Evolutionary conservation across 352 stramenopile genomes (phyloP), one percentile per base, ranked within the genome.

Genomic region (Globisporangium spiculum): DNA sequence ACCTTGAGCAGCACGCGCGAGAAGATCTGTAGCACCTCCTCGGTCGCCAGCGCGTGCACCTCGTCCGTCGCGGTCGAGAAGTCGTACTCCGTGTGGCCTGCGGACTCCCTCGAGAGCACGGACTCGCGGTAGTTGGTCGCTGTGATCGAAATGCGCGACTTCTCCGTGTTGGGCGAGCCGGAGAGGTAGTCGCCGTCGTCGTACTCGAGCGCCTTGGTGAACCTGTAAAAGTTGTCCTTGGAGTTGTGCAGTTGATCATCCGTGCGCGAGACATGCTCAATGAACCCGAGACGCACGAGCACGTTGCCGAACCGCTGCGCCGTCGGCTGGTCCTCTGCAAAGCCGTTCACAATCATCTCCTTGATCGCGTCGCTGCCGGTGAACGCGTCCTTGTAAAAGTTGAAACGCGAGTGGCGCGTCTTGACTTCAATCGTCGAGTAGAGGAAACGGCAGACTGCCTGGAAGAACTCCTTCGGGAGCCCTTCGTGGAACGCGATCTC

Each of bases 341-440:
- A 96, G 32, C 88, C 88, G 66, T 79, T 83, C 24, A 86, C 27
- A 32, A 96, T 73, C 76, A 96, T 84, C 66, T 90, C 79, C 12
- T 82, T 81, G 38, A 96, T 80, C 12, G 83, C 81, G 60, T 96
- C 88, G 58, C 76, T 79, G 58, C 88, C 88, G 1, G 86, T 85
- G 70, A 96, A 96, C 10, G 86, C 72, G 70, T 96, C 88, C 71
- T 96, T 96, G 79, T 91, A 92, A 62, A 93, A 93, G 66, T 90
- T 93, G 73, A 96, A 93, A 10, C 83, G 81, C 61, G 86, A 90
- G 69, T 94, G 86, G 18, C 86, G 78, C 7, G 85, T 93, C 80
- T 94, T 94, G 66, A 93, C 66, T 58, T 96, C 88, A 41, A 96
- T 63, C 7, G 78, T 81, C n/a, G 82, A 79, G 50, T 89, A 76